phyloP scores from a whole-genome alignment of 495 filamentous ascomycete species.

The Zalerion maritima region DNA sequence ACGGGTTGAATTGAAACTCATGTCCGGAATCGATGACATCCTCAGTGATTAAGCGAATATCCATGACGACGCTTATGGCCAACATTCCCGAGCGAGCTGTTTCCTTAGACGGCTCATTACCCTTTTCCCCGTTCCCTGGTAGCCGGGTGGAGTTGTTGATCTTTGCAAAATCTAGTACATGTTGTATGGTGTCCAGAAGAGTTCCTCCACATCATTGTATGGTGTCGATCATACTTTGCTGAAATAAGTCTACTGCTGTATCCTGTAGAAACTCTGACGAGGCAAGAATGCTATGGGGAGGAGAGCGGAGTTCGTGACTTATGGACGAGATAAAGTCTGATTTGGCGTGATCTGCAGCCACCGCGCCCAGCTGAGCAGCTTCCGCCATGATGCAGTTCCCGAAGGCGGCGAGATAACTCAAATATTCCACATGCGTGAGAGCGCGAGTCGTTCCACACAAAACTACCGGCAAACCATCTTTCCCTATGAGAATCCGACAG shows the following conservation, averaged over 20 bases:
- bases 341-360: conserved; percentile 23
- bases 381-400: conserved; percentile 37
- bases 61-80: conserved; percentile 1
- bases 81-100: not conserved
- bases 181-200: conserved; percentile 54
- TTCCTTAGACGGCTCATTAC: too few relatives aligned
- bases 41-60: conserved; percentile 18
- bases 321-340: conserved; percentile 48
- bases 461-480: conserved; percentile 44
- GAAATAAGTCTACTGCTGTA: conserved; percentile 38
- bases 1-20: conserved; percentile 1
- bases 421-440: conserved; percentile 27
- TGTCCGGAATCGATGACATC: conserved; percentile 23
- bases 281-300: conserved; percentile 46
- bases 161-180: conserved; percentile 23
- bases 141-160: conserved; percentile 2
- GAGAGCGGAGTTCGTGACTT: conserved; percentile 55
- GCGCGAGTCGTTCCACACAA: conserved; percentile 37
- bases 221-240: conserved; percentile 40
- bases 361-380: conserved; percentile 22
- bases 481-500: conserved; percentile 44
- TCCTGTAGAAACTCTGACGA: conserved; percentile 46
- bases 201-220: conserved; percentile 52
- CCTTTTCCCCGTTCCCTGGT: too few relatives aligned
- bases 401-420: conserved; percentile 37